phyloP scores from a whole-genome alignment of 106 monocot genomes.

The Platanthera guangdongensis region DNA sequence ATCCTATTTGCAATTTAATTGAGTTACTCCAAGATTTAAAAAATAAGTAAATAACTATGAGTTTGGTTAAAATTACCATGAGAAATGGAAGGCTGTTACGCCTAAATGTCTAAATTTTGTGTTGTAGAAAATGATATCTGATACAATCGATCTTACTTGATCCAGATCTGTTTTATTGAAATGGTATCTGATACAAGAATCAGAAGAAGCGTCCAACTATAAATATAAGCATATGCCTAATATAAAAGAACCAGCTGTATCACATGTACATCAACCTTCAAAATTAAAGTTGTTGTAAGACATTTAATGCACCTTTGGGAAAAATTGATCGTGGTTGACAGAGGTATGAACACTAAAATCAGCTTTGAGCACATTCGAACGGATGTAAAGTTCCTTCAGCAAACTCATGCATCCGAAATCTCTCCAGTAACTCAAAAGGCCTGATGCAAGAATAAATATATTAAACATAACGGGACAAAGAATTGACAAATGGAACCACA shows the following conservation, averaged over 20 bases:
- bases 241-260: neutral
- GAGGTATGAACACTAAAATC: constrained; percentile 9
- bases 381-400: constrained; percentile 67
- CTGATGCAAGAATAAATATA: constrained; percentile 21
- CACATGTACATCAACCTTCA: neutral
- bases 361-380: constrained; percentile 89
- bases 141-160: too few species aligned
- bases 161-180: too few species aligned
- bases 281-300: neutral
- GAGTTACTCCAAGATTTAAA: neutral
- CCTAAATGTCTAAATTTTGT: neutral
- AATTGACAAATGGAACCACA: neutral
- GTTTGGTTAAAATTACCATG: neutral
- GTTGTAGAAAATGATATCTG: neutral
- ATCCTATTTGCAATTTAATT: neutral
- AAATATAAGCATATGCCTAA: neutral
- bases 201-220: neutral
- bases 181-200: neutral
- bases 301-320: neutral
- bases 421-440: constrained; percentile 75
- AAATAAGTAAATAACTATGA: neutral
- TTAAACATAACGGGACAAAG: neutral
- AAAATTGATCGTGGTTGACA: neutral
- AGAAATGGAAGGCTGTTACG: neutral
- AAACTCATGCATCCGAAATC: constrained; percentile 75